Evolutionary conservation across 1,139 yeast genomes (phyloP).

Genomic region (Hyphopichia wangnamkhiaoensis): DNA sequence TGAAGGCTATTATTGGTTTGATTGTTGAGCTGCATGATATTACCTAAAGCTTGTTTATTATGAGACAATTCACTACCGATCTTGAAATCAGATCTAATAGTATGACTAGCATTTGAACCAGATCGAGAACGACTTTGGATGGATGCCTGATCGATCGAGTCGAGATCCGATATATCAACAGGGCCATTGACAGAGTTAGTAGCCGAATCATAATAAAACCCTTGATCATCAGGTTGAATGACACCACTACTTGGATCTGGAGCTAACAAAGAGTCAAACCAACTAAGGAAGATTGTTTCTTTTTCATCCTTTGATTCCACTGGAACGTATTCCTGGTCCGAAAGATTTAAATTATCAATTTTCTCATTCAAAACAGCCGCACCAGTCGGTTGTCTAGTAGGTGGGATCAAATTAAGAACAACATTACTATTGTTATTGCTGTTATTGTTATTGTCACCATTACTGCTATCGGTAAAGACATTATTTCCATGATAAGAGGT

Average conservation of each 20-base stretch:
- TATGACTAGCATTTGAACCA: slow-evolving; percentile 1
- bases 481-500: background rate
- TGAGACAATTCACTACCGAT: background rate
- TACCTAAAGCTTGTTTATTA: background rate
- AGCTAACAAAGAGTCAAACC: slow-evolving; percentile 34
- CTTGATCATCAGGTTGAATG: slow-evolving; percentile 39
- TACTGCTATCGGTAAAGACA: background rate
- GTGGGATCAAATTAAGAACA: slow-evolving; percentile 21
- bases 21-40: background rate
- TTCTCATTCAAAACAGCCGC: slow-evolving; percentile 7
- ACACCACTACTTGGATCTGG: slow-evolving; percentile 28
- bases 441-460: background rate
- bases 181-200: slow-evolving; percentile 15
- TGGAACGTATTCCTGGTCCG: slow-evolving; percentile 11
- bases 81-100: background rate
- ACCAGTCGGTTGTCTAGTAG: slow-evolving; percentile 14
- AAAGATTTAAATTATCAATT: slow-evolving; percentile 13
- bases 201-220: slow-evolving; percentile 36
- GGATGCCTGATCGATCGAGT: slow-evolving; percentile 16
- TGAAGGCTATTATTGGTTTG: background rate
- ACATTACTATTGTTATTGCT: slow-evolving; percentile 3
- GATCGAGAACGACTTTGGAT: slow-evolving; percentile 1
- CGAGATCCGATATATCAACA: slow-evolving; percentile 32
- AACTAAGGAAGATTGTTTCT: slow-evolving; percentile 20
- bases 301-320: slow-evolving; percentile 10